Conservation (phyloP, 176 grass and related monocot genomes). For the Triticum monococcum region DNA sequence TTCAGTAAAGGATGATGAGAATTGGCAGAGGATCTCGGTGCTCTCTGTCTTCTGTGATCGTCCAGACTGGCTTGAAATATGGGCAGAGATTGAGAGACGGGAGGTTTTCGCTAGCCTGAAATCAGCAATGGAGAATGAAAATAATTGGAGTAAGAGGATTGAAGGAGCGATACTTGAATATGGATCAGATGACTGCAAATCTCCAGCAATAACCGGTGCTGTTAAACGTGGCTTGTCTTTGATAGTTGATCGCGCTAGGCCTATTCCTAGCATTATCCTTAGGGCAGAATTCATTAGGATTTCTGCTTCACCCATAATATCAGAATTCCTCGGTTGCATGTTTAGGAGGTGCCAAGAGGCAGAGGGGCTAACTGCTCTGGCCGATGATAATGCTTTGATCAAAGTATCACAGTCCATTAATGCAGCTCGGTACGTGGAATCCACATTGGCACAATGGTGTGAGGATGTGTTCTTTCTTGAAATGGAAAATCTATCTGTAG, state of each 20-base stretch:
- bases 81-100: constrained; percentile 80
- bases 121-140: constrained; percentile 62
- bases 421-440: constrained; percentile 60
- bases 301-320: constrained; percentile 60
- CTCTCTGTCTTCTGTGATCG: constrained; percentile 83
- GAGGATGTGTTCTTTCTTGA: constrained; percentile 92
- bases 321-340: constrained; percentile 69
- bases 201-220: constrained; percentile 52
- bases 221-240: constrained; percentile 63
- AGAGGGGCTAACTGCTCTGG: constrained; percentile 89
- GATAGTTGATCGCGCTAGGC: constrained; percentile 66
- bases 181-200: constrained; percentile 73
- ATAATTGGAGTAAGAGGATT: constrained; percentile 60
- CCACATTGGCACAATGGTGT: constrained; percentile 74
- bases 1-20: constrained; percentile 68
- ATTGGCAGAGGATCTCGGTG: constrained; percentile 69
- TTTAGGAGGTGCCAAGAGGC: constrained; percentile 88
- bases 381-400: constrained; percentile 74
- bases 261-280: constrained; percentile 70
- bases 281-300: constrained; percentile 71
- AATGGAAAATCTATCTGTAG: constrained; percentile 59
- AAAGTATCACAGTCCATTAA: constrained; percentile 83
- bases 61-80: constrained; percentile 89
- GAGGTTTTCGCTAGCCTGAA: constrained; percentile 64
- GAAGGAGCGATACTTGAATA: constrained; percentile 45